Percentiles rank a stretch among this genome's conserved stretches.
Conservation (phyloP, 1,139 yeast genomes). For the Schizosaccharomyces versatilis region DNA sequence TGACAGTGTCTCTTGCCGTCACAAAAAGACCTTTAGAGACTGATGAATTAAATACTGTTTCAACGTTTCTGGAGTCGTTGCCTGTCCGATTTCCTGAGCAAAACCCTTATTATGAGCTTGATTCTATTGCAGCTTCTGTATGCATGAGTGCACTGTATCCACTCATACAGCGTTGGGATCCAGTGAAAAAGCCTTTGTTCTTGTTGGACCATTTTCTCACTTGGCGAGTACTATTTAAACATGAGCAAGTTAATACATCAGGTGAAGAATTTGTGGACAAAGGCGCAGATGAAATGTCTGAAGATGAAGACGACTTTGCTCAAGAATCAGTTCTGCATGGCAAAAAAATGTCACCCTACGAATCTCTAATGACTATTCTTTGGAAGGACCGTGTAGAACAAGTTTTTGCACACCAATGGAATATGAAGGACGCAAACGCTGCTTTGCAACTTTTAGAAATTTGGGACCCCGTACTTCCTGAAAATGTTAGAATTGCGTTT, state of each 20-base stretch:
- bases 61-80: constrained; percentile 3
- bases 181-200: constrained; percentile 18
- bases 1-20: neutral
- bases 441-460: constrained; percentile 21
- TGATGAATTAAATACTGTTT: neutral
- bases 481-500: constrained; percentile 18
- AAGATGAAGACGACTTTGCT: neutral
- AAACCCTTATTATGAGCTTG: constrained; percentile 4
- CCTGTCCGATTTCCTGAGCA: constrained; percentile 7
- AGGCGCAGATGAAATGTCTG: neutral
- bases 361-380: constrained; percentile 19
- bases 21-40: neutral
- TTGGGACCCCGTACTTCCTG: constrained; percentile 24
- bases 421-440: constrained; percentile 17
- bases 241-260: constrained; percentile 3
- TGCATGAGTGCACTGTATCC: constrained; percentile 18
- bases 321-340: constrained; percentile 13
- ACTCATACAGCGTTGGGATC: constrained; percentile 21
- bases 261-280: neutral
- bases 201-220: constrained; percentile 16
- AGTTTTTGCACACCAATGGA: constrained; percentile 20
- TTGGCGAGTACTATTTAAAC: constrained; percentile 16
- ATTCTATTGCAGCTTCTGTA: neutral
- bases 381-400: constrained; percentile 22
- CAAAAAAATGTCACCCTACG: constrained; percentile 14